Conservation (phyloP, 306 rosid species). For the Spatholobus suberectus region DNA sequence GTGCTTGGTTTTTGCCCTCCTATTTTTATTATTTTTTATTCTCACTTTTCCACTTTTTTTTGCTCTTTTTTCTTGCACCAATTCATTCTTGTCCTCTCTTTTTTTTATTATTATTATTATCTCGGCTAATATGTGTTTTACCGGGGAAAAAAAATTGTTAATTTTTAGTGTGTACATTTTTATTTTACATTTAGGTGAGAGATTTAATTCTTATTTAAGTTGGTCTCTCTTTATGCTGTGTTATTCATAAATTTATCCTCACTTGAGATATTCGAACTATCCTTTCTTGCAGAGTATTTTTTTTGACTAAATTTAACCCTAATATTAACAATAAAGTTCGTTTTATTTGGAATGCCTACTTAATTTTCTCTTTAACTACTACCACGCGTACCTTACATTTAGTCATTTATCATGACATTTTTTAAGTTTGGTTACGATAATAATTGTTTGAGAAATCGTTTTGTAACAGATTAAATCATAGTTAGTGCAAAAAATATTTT, state of each 20-base stretch:
- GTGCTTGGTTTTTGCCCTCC: not conserved
- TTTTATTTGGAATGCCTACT: not conserved
- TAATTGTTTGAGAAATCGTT: not conserved
- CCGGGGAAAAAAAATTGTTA: not conserved
- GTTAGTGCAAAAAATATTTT: not conserved
- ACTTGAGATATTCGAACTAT: not conserved
- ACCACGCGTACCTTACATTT: not conserved
- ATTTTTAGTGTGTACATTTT: not conserved
- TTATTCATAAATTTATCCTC: not conserved
- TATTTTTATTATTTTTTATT: conserved; percentile 8
- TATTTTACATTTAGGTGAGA: not conserved
- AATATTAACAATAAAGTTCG: not conserved
- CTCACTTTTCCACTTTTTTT: not conserved
- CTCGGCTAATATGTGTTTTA: not conserved
- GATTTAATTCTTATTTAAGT: not conserved
- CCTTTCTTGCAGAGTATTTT: not conserved
- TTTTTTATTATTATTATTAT: too few species aligned
- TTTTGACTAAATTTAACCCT: not conserved
- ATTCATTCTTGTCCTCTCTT: not conserved
- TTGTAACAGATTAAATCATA: not conserved
- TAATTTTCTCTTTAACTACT: not conserved
- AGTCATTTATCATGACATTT: not conserved
- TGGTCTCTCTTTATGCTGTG: not conserved
- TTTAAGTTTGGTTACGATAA: not conserved
- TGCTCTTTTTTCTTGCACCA: not conserved